Conservation (phyloP, 495 filamentous ascomycete species). For the Venustampulla echinocandica region DNA sequence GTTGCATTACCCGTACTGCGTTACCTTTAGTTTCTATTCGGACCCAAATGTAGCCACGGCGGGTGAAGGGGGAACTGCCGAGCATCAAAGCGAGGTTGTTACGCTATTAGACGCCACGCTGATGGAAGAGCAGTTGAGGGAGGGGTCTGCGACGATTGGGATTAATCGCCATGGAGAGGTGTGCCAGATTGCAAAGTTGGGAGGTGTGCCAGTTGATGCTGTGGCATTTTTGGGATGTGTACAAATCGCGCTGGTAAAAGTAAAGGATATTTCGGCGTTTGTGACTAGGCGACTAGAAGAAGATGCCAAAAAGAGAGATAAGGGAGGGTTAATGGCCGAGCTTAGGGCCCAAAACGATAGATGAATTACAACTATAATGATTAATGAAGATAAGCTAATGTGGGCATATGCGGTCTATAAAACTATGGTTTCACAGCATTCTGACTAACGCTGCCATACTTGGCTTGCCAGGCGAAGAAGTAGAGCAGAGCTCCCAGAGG, state of each 20-base stretch:
- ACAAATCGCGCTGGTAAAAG: constrained; percentile 61
- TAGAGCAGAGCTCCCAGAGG: constrained; percentile 83
- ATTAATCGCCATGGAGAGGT: constrained; percentile 87
- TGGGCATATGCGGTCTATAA: not conserved
- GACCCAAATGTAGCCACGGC: too few relatives aligned
- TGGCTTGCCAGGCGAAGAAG: constrained; percentile 97
- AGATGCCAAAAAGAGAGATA: constrained; percentile 67
- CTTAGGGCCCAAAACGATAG: constrained; percentile 75
- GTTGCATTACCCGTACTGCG: constrained; percentile 80
- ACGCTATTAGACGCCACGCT: constrained; percentile 69
- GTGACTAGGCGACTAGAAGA: constrained; percentile 64
- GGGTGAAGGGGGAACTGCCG: constrained; percentile 24
- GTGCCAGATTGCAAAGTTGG: constrained; percentile 82
- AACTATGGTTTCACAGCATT: not conserved
- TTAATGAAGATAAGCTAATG: not conserved
- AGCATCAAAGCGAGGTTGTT: constrained; percentile 33
- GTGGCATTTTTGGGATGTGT: constrained; percentile 63
- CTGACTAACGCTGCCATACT: constrained; percentile 65
- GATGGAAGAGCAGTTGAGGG: constrained; percentile 77
- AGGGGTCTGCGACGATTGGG: constrained; percentile 75
- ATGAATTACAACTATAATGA: not conserved
- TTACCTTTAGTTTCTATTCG: constrained; percentile 79
- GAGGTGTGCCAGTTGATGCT: constrained; percentile 72
- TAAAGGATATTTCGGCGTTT: constrained; percentile 63
- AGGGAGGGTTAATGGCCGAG: constrained; percentile 65